Evolutionary conservation across 148 eudicot genomes (phyloP), one percentile per base, ranked within the genome.

Genomic region (Fallopia convolvulus): DNA sequence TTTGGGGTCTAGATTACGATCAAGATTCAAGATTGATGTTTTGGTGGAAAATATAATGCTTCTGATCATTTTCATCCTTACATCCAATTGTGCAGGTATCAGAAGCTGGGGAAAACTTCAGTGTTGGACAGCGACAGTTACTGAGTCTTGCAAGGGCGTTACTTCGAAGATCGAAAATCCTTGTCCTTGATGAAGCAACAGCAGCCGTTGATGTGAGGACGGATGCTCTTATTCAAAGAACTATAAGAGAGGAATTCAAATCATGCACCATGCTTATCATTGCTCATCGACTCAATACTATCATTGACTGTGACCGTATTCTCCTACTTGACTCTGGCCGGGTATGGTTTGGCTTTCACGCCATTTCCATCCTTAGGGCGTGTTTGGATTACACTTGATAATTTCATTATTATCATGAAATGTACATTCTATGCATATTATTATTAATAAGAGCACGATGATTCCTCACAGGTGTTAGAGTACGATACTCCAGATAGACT

Each of bases 121-220:
- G 96, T 74, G 96, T 91, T 55, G 96, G 96, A 39, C 96, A 91
- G 83, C 76, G 91, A 53, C 96, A 91, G 74, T 80, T 91, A 4
- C 70, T 91, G 70, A 89, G 93, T 86, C 93, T 91, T 82, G 83
- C 96, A 30, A 86, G 96, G 76, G 93, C 96, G 63, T 82, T 91
- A 81, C 90, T 91, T 44, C 91, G 93, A 32, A 82, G 91, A 81
- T 88, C 93, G 60, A 91, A 89, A 79, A 89, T 91, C 78, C 91
- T 91, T 79, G 92, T 89, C 76, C 91, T 89, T 44, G 96, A 91
- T 70, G 96, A 91, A 85, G 96, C 93, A 30, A 91, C 96, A 6
- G 96, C 96, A 60, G 88, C 96, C 53, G 93, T 91, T 74, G 96
- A 91, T 81, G 91, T 91, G 77, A 85, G 90, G 76, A 91, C 93